Percentiles rank a stretch among this genome's conserved stretches.
Conservation (phyloP, 148 eudicot genomes). For the Arbutus unedo region DNA sequence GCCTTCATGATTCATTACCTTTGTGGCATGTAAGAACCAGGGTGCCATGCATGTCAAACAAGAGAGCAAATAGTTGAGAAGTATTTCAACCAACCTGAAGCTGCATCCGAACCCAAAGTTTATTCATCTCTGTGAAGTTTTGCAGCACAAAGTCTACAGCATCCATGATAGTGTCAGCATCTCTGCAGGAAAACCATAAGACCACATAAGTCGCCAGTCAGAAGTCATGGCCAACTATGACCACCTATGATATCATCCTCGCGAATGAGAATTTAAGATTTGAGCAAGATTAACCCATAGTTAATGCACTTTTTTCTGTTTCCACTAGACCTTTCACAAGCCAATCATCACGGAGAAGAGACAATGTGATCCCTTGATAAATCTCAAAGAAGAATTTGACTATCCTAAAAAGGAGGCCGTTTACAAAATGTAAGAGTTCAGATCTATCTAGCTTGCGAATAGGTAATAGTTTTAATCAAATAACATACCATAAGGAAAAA, state of each 20-base stretch:
- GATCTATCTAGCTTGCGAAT: background rate
- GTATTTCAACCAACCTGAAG: slow-evolving; percentile 65
- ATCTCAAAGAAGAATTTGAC: background rate
- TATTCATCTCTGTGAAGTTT: slow-evolving; percentile 96
- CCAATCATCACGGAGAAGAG: background rate
- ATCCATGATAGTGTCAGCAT: slow-evolving; percentile 81
- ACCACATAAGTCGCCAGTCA: slow-evolving; percentile 3
- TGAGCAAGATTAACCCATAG: background rate
- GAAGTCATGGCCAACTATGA: background rate
- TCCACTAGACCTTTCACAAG: background rate
- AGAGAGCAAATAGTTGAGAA: slow-evolving; percentile 13
- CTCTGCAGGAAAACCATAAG: slow-evolving; percentile 47
- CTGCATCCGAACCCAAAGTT: slow-evolving; percentile 98
- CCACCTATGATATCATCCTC: background rate
- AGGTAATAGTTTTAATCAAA: background rate
- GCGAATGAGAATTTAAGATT: background rate
- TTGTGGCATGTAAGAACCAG: slow-evolving; percentile 73
- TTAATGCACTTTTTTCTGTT: too few species aligned
- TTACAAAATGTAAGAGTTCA: background rate
- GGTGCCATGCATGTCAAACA: slow-evolving; percentile 55
- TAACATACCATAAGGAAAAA: background rate
- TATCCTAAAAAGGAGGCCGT: background rate
- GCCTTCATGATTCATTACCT: slow-evolving; percentile 69
- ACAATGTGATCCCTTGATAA: slow-evolving; percentile 7
- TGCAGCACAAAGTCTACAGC: slow-evolving; percentile 98